Evolutionary conservation across 2,329 filamentous ascomycete genomes (phyloP).

Genomic region (Paraconiothyrium brasiliense): DNA sequence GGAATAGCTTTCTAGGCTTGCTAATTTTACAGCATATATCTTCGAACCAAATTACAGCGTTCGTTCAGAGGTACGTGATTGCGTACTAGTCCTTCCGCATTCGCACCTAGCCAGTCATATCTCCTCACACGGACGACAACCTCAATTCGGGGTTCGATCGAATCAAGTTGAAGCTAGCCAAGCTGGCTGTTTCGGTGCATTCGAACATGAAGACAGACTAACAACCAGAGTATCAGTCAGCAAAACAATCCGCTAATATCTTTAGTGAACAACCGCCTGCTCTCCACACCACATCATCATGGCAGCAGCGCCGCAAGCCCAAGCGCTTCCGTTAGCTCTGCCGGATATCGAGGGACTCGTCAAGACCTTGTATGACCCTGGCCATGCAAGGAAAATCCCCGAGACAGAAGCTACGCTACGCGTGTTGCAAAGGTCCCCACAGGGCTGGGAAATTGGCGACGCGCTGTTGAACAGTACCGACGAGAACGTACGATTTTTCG

Average conservation of each 20-base stretch:
- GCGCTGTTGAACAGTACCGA: conserved; percentile 74
- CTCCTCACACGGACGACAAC: not conserved
- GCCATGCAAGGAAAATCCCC: conserved; percentile 55
- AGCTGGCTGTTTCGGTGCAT: not conserved
- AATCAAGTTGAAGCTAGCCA: conserved; percentile 1
- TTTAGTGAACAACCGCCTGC: conserved; percentile 9
- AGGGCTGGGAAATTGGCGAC: conserved; percentile 88
- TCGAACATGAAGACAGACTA: not conserved
- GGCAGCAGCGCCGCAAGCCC: conserved; percentile 27
- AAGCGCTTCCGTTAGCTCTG: conserved; percentile 38
- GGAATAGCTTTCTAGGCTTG: conserved; percentile 1
- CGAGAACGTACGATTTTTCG: conserved; percentile 87
- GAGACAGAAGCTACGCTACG: conserved; percentile 79
- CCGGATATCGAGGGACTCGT: conserved; percentile 57
- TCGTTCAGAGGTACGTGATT: conserved; percentile 13
- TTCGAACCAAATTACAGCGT: not conserved
- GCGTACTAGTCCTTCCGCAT: not conserved
- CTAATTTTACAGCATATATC: conserved; percentile 13
- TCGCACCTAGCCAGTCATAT: conserved; percentile 5
- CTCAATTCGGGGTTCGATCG: conserved; percentile 1
- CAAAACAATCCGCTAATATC: not conserved
- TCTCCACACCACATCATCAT: conserved; percentile 25
- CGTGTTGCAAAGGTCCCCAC: conserved; percentile 76
- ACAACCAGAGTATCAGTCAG: not conserved
- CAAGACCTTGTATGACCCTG: conserved; percentile 61